Conservation (phyloP, 202 grass and related monocot genomes). For the Eragrostis tef region DNA sequence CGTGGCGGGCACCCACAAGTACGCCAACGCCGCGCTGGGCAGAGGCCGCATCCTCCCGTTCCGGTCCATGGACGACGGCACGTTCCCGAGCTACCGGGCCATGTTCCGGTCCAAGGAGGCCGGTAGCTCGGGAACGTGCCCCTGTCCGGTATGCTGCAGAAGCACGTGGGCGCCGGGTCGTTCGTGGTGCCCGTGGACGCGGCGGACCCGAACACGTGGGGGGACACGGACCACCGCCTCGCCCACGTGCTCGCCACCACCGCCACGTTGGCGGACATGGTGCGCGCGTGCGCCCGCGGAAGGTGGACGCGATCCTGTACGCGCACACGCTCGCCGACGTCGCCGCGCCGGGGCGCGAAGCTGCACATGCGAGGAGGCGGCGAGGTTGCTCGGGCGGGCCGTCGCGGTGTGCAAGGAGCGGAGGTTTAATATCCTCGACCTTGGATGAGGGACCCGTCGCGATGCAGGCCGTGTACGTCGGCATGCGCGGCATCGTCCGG, state of each 20-base stretch:
- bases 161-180: slow-evolving; percentile 82
- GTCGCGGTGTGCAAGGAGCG: slow-evolving; percentile 82
- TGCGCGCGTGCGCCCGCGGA: slow-evolving; percentile 81
- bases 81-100: slow-evolving; percentile 75
- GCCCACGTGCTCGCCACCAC: slow-evolving; percentile 85
- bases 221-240: slow-evolving; percentile 87
- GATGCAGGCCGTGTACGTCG: slow-evolving; percentile 75
- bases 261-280: slow-evolving; percentile 84
- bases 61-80: slow-evolving; percentile 72
- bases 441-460: slow-evolving; percentile 64
- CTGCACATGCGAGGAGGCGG: slow-evolving; percentile 78
- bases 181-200: slow-evolving; percentile 83
- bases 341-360: slow-evolving; percentile 51
- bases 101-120: slow-evolving; percentile 88
- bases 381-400: slow-evolving; percentile 70
- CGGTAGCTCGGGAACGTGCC: too few species aligned
- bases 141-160: slow-evolving; percentile 88
- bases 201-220: slow-evolving; percentile 77
- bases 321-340: slow-evolving; percentile 77
- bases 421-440: slow-evolving; percentile 86
- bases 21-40: slow-evolving; percentile 74
- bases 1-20: slow-evolving; percentile 87
- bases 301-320: slow-evolving; percentile 85
- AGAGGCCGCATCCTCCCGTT: slow-evolving; percentile 89
- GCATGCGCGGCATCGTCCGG: slow-evolving; percentile 75